Conservation (phyloP, 371 early-diverging fungal species). For the Mucor circinelloides region DNA sequence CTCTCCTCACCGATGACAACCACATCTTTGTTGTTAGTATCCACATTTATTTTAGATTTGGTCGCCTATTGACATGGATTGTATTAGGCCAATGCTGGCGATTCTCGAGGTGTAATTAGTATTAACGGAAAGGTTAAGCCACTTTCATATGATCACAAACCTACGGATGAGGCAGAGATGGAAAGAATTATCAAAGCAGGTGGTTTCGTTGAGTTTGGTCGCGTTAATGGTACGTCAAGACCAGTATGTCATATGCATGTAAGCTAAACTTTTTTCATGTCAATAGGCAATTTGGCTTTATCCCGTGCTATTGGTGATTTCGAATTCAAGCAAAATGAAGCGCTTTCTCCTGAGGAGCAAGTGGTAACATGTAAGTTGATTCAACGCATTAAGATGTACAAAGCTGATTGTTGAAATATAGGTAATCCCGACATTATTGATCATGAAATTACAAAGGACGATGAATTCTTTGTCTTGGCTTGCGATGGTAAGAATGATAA, state of each 20-base stretch:
- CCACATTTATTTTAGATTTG: not conserved
- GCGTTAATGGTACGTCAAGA: conserved; percentile 80
- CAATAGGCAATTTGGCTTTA: conserved; percentile 81
- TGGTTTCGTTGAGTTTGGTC: conserved; percentile 93
- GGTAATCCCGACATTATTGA: conserved; percentile 73
- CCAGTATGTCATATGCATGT: not conserved
- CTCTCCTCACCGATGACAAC: conserved; percentile 30
- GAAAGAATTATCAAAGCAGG: conserved; percentile 85
- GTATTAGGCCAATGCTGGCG: conserved; percentile 83
- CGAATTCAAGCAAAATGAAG: conserved; percentile 85
- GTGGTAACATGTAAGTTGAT: conserved; percentile 71
- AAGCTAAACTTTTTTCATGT: not conserved
- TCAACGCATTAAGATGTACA: not conserved
- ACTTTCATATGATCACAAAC: conserved; percentile 94
- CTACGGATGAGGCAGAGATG: conserved; percentile 74
- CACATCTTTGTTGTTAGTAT: conserved; percentile 28
- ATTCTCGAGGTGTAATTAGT: conserved; percentile 87
- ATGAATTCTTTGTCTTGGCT: conserved; percentile 91
- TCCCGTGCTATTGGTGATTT: conserved; percentile 96
- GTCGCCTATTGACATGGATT: not conserved
- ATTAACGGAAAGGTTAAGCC: conserved; percentile 67
- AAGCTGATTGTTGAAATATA: not conserved
- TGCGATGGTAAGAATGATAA: conserved; percentile 78
- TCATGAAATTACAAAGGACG: conserved; percentile 60
- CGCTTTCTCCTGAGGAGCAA: conserved; percentile 79